phyloP scores from a whole-genome alignment of 2,329 filamentous ascomycete genomes.

The Fusarium fujikuroi region DNA sequence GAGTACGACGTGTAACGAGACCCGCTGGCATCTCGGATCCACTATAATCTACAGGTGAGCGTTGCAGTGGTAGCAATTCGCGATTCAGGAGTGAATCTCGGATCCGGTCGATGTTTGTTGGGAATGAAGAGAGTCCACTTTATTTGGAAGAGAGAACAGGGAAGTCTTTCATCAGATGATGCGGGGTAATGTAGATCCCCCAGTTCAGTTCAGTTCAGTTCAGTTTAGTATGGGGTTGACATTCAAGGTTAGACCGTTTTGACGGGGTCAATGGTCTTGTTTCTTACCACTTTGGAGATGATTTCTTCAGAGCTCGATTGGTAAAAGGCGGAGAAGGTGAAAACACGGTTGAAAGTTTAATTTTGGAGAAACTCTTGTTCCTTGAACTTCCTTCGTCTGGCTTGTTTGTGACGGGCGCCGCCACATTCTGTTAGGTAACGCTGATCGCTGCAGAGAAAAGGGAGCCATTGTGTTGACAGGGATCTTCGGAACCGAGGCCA shows the following conservation, averaged over 20 bases:
- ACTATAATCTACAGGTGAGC: not conserved
- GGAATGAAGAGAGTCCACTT: conserved; percentile 7
- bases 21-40: conserved; percentile 28
- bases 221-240: conserved; percentile 25
- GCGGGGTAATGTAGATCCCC: conserved; percentile 37
- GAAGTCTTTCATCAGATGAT: conserved; percentile 5
- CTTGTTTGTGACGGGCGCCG: not conserved
- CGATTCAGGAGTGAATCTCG: conserved; percentile 3
- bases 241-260: not conserved
- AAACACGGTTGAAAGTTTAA: not conserved
- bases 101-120: conserved; percentile 22
- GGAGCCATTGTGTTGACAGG: not conserved
- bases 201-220: conserved; percentile 3
- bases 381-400: no score
- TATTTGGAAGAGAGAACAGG: not conserved
- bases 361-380: not conserved
- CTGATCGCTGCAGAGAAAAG: not conserved
- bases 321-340: not conserved
- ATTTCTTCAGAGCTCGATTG: not conserved
- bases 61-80: not conserved
- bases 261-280: not conserved
- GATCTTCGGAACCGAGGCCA: conserved; percentile 36
- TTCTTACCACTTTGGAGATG: not conserved
- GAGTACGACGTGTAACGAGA: conserved; percentile 46
- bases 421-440: conserved; percentile 3